phyloP scores from a whole-genome alignment of 495 filamentous ascomycete species.

The Xylaria acuta region DNA sequence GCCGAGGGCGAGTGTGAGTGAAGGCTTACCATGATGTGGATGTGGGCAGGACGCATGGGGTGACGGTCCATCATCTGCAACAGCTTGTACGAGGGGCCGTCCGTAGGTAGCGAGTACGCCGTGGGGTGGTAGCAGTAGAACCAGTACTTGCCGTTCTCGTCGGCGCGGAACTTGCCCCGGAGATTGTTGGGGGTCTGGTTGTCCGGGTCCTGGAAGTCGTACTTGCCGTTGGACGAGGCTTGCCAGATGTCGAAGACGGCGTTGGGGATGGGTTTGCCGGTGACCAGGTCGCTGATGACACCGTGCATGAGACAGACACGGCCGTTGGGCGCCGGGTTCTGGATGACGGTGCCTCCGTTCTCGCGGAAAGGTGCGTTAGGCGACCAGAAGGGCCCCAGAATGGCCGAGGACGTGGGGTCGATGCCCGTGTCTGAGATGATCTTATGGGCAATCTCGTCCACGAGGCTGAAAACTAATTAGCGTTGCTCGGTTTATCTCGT shows the following conservation, averaged over 20 bases:
- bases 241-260: slow-evolving; percentile 89
- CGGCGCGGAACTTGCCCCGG: slow-evolving; percentile 79
- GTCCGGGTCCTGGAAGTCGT: slow-evolving; percentile 87
- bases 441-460: slow-evolving; percentile 87
- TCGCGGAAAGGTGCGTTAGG: slow-evolving; percentile 80
- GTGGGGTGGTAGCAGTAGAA: slow-evolving; percentile 87
- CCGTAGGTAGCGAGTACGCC: slow-evolving; percentile 77
- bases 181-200: slow-evolving; percentile 82
- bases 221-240: slow-evolving; percentile 81
- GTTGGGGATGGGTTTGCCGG: slow-evolving; percentile 69
- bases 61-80: slow-evolving; percentile 77
- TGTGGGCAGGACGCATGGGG: slow-evolving; percentile 83
- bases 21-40: slow-evolving; percentile 77
- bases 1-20: background rate
- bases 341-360: slow-evolving; percentile 73
- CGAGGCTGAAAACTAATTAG: slow-evolving; percentile 57
- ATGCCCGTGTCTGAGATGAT: slow-evolving; percentile 71
- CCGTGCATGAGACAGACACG: slow-evolving; percentile 78
- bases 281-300: slow-evolving; percentile 71
- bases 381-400: slow-evolving; percentile 88
- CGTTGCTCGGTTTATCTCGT: slow-evolving; percentile 1
- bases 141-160: slow-evolving; percentile 76
- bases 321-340: slow-evolving; percentile 66
- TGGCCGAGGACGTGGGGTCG: slow-evolving; percentile 79
- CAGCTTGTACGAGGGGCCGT: slow-evolving; percentile 73